Conservation (phyloP, 495 filamentous ascomycete genomes). For the Astrothelium subdiscretum region DNA sequence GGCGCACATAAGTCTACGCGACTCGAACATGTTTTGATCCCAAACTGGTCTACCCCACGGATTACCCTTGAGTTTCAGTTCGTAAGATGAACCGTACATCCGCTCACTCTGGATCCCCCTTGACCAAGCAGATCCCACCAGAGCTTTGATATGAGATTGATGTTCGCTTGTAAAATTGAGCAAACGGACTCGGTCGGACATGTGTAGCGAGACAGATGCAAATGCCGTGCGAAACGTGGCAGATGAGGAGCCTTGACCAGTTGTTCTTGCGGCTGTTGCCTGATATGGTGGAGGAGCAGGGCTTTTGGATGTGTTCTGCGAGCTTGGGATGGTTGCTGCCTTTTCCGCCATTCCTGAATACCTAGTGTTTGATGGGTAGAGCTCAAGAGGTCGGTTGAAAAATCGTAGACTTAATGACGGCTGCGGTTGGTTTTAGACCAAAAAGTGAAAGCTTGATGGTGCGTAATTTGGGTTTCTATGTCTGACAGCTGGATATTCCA, state of each 20-base stretch:
- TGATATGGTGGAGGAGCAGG: background rate
- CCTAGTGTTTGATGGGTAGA: background rate
- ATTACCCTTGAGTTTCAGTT: conserved; percentile 2
- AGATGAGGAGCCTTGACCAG: background rate
- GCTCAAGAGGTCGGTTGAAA: background rate
- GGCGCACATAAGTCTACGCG: conserved; percentile 6
- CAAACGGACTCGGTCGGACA: conserved; percentile 2
- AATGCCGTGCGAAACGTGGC: background rate
- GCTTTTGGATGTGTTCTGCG: background rate
- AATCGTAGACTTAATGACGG: no score
- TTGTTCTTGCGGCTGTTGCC: background rate
- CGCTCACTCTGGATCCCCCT: conserved; percentile 2
- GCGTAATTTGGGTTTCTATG: no score
- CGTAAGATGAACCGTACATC: background rate
- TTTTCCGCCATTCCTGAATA: background rate
- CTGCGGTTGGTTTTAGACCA: no score
- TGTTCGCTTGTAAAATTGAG: background rate
- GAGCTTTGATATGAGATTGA: background rate
- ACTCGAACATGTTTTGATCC: conserved; percentile 4
- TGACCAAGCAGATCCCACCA: background rate
- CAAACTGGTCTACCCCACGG: conserved; percentile 1
- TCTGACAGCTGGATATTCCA: no score
- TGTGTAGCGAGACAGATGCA: background rate
- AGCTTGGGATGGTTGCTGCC: background rate
- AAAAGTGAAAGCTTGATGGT: no score